These are phyloP conservation scores for Fusarium anguioides DNA, from an alignment of 2,329 filamentous ascomycete species.

Conservation along the genomic window DNA sequence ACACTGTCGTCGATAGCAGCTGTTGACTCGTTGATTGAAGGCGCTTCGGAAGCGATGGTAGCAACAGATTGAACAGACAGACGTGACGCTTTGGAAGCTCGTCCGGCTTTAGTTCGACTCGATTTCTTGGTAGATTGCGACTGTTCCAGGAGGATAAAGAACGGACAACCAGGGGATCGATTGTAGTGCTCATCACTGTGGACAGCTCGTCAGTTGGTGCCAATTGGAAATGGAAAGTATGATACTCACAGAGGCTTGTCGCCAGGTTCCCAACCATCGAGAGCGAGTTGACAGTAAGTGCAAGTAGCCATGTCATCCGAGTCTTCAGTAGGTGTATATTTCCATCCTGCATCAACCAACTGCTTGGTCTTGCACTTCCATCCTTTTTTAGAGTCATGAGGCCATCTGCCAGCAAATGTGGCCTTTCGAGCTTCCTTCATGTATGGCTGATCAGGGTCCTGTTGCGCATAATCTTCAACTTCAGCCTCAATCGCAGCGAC, in stretches of 20 bases:
- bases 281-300: slow-evolving; percentile 86
- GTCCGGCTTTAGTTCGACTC: slow-evolving; percentile 63
- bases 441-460: slow-evolving; percentile 77
- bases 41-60: slow-evolving; percentile 61
- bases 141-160: slow-evolving; percentile 77
- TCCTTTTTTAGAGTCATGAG: slow-evolving; percentile 86
- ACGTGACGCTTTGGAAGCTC: slow-evolving; percentile 76
- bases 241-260: slow-evolving; percentile 84
- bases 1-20: slow-evolving; percentile 68
- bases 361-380: slow-evolving; percentile 93
- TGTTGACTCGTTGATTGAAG: slow-evolving; percentile 60
- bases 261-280: slow-evolving; percentile 94
- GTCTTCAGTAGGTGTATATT: slow-evolving; percentile 85
- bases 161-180: slow-evolving; percentile 81
- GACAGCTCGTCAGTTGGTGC: slow-evolving; percentile 38
- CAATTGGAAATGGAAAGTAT: background rate
- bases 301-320: slow-evolving; percentile 92
- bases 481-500: slow-evolving; percentile 71
- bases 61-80: slow-evolving; percentile 68
- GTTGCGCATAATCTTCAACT: slow-evolving; percentile 70
- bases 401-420: slow-evolving; percentile 89
- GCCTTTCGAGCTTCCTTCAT: slow-evolving; percentile 82
- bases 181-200: slow-evolving; percentile 84
- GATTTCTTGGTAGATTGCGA: slow-evolving; percentile 66
- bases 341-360: slow-evolving; percentile 94